phyloP scores from a whole-genome alignment of 352 stramenopile species.

The Proteromonas lacertae region DNA sequence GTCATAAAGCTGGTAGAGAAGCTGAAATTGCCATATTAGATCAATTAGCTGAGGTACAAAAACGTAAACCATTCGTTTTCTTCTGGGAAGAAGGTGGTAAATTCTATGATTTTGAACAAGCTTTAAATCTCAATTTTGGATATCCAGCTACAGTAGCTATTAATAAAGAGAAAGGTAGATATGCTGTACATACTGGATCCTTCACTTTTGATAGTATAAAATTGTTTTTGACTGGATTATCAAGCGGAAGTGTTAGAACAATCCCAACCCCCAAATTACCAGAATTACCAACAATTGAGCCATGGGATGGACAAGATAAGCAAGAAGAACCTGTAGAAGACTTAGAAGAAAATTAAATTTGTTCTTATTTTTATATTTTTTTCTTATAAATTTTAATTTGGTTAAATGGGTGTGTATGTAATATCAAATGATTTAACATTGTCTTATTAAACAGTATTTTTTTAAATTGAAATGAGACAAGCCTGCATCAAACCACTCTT shows the following conservation, averaged over 20 bases:
- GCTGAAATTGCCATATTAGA: slow-evolving; percentile 34
- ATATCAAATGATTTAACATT: too few relatives aligned
- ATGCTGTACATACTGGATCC: slow-evolving; percentile 27
- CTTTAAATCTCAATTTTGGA: slow-evolving; percentile 45
- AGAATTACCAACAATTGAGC: slow-evolving; percentile 15
- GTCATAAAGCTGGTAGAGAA: slow-evolving; percentile 33
- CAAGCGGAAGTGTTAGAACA: background rate
- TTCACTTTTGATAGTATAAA: too few relatives aligned
- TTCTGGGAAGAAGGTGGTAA: slow-evolving; percentile 47
- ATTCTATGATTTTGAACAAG: slow-evolving; percentile 32
- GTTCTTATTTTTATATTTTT: too few relatives aligned
- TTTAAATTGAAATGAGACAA: too few relatives aligned
- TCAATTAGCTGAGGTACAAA: slow-evolving; percentile 32
- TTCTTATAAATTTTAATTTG: too few relatives aligned
- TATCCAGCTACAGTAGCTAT: slow-evolving; percentile 49
- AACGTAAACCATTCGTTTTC: slow-evolving; percentile 47
- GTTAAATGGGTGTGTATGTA: too few relatives aligned
- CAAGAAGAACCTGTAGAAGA: too few relatives aligned
- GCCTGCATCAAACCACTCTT: too few relatives aligned
- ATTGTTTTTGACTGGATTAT: too few relatives aligned
- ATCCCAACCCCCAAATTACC: slow-evolving; percentile 8
- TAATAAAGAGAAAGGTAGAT: slow-evolving; percentile 35
- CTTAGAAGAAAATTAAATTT: too few relatives aligned
- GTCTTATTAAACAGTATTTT: too few relatives aligned
- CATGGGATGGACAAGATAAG: background rate